Evolutionary conservation across 73 alveolate genomes (phyloP).

Genomic region (Tetrahymena borealis): DNA sequence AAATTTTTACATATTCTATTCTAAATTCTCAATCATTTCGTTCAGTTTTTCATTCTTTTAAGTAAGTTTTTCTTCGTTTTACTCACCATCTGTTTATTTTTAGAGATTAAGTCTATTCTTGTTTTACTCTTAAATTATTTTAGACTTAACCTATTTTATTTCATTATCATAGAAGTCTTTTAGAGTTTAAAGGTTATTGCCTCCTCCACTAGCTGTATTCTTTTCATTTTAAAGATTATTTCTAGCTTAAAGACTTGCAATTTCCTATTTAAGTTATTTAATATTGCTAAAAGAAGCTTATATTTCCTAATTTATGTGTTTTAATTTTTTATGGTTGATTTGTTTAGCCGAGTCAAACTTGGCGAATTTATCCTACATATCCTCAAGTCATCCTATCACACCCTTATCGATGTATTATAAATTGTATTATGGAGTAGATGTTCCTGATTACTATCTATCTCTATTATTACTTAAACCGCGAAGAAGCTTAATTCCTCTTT

Average conservation of each 20-base stretch:
- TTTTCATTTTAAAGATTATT: neutral
- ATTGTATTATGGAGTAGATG: neutral
- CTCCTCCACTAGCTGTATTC: neutral
- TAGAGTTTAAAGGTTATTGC: neutral
- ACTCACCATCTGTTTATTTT: neutral
- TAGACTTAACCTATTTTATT: neutral
- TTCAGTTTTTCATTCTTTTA: neutral
- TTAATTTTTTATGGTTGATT: neutral
- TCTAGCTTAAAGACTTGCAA: neutral
- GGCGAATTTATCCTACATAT: neutral
- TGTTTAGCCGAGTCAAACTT: neutral
- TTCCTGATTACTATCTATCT: neutral
- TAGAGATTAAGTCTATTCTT: neutral
- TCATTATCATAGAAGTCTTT: neutral
- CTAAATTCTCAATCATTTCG: neutral
- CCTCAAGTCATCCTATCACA: neutral
- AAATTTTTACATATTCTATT: neutral
- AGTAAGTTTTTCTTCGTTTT: neutral
- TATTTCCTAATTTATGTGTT: neutral
- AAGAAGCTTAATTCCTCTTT: neutral
- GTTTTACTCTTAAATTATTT: neutral
- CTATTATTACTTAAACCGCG: neutral
- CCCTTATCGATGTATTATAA: neutral
- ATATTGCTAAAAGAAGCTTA: neutral
- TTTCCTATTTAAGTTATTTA: neutral